phyloP scores from a whole-genome alignment of 768 basidiomycete species.

The Suillus lakei region DNA sequence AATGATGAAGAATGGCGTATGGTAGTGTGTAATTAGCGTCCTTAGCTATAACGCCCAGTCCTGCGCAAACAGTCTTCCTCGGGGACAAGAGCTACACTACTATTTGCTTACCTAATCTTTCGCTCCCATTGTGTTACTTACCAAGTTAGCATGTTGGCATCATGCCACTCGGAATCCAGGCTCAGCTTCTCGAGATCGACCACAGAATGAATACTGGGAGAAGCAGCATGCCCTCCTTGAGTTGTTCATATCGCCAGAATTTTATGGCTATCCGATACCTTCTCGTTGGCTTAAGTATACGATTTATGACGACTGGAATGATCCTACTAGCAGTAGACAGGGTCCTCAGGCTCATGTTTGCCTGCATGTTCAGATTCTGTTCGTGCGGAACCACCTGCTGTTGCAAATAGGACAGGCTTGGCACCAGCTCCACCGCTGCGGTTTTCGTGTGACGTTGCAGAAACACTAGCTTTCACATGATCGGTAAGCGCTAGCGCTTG shows the following conservation, averaged over 20 bases:
- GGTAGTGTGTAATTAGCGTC: background rate
- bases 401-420: background rate
- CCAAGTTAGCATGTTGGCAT: background rate
- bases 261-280: background rate
- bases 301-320: background rate
- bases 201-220: background rate
- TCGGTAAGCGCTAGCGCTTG: background rate
- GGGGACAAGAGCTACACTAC: background rate
- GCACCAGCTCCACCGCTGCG: background rate
- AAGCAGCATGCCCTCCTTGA: slow-evolving; percentile 5
- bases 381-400: background rate
- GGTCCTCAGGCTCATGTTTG: background rate
- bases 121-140: background rate
- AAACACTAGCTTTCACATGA: background rate
- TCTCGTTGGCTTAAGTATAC: background rate
- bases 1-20: background rate
- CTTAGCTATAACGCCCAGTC: background rate
- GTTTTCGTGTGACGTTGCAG: background rate
- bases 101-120: slow-evolving; percentile 2
- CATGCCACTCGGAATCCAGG: background rate
- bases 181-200: background rate
- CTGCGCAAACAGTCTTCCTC: background rate
- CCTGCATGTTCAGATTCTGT: background rate
- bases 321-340: background rate
- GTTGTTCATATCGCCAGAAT: background rate